Evolutionary conservation across 2,329 filamentous ascomycete species (phyloP), one percentile per base, ranked within the genome.

Genomic region (Pyricularia sp.): DNA sequence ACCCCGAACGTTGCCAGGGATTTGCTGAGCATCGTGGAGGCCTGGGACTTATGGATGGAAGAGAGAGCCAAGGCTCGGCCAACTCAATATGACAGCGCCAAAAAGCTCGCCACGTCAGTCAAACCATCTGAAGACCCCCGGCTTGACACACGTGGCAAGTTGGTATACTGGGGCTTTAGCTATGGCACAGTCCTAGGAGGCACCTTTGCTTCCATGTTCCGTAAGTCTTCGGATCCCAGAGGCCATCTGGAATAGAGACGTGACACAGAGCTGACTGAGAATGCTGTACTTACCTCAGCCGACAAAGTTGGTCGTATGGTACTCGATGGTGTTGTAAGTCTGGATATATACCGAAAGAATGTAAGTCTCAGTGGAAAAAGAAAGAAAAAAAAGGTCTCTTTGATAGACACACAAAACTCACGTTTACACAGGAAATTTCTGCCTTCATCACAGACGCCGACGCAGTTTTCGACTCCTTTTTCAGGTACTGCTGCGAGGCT

Each of bases 121-220:
- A 2, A 12, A 20, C 4, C 14, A 17, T 64, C 23, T 42, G 50
- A 30, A 30, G 33, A 20, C 23, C 9, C 61, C n/a, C 14, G 28
- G 66, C 25, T 69, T 67, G 65, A 65, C 33, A 69, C 69, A 4
- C 66, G 68, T 59, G 72, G 73, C 1, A 75, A 75, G 67, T 76
- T 85, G 7, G 78, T 77, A 64, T 86, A 85, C 73, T 86, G 84
- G 84, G 85, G 84, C 0, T 82, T 85, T 69, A 85, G 83, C 71
- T 86, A 86, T 70, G 84, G 84, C 11, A 85, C 83, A 9, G 73
- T 85, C 2, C 77, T 87, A 0, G 85, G 84, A 3, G 82, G 80
- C 14, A 81, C 81, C 0, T 85, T 86, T 73, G 84, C 84, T 3
- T 78, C 82, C 2, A 78, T 86, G 76, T 69, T 55, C 25, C 55